These are phyloP conservation scores for Botrytis fabae DNA, from an alignment of 2,329 filamentous ascomycete genomes.

Conservation along the genomic window DNA sequence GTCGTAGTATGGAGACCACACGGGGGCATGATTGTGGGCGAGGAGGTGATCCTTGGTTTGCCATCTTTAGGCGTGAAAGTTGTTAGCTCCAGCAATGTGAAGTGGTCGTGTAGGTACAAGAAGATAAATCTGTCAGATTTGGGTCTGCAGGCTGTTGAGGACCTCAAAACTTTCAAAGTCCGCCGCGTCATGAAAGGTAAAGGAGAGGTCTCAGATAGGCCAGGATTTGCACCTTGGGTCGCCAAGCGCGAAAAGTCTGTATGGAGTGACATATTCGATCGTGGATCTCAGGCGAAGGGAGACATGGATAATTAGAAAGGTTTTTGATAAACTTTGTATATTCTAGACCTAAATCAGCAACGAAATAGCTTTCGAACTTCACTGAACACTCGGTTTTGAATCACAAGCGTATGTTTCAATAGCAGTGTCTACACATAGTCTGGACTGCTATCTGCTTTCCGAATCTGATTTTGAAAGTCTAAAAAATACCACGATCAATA, in stretches of 20 bases:
- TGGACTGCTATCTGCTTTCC: accelerated
- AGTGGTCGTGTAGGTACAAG: slow-evolving; percentile 14
- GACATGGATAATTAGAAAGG: neutral
- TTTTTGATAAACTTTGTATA: no score
- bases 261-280: neutral
- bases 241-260: neutral
- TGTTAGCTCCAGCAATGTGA: neutral
- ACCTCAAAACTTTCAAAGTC: neutral
- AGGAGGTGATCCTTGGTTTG: slow-evolving; percentile 12
- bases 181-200: slow-evolving; percentile 5
- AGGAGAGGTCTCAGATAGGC: slow-evolving; percentile 6
- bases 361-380: no score
- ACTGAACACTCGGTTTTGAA: neutral
- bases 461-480: neutral
- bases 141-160: neutral
- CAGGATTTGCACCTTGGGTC: slow-evolving; percentile 3
- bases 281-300: no score
- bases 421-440: neutral
- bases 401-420: neutral
- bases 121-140: slow-evolving; percentile 9
- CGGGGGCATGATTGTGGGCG: neutral
- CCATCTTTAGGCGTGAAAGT: slow-evolving; percentile 11
- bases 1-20: slow-evolving; percentile 15
- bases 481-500: no score
- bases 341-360: neutral